A percentile compares a stretch with the other conserved stretches of the same genome.
phyloP scores from a whole-genome alignment of 2,329 filamentous ascomycete species.

The Monilinia aucupariae region DNA sequence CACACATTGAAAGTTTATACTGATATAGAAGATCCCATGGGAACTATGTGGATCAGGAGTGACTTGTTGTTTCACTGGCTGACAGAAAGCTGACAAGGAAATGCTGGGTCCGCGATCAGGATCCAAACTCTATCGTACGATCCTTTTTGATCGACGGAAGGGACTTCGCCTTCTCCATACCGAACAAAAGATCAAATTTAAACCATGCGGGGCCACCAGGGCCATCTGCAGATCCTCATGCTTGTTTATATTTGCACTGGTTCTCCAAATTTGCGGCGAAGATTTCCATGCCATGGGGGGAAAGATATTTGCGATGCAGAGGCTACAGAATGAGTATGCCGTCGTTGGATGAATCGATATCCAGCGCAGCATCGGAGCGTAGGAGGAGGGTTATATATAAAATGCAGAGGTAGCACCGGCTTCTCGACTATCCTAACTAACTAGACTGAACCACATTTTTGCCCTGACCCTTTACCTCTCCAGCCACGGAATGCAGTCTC shows the following conservation, averaged over 20 bases:
- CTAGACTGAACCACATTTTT: background rate
- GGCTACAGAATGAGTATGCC: too few relatives aligned
- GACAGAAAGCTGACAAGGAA: background rate
- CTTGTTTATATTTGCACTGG: background rate
- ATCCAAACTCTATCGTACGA: background rate
- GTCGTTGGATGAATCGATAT: background rate
- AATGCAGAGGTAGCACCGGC: background rate
- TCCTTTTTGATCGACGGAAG: background rate
- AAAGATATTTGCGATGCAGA: background rate
- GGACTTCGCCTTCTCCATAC: background rate
- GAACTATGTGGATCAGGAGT: background rate
- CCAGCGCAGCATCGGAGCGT: background rate
- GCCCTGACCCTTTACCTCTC: background rate
- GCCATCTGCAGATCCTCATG: background rate
- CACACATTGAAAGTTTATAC: background rate
- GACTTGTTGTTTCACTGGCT: background rate
- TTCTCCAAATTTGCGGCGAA: background rate
- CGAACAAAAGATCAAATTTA: background rate
- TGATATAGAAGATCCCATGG: too few relatives aligned
- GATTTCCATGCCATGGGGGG: background rate
- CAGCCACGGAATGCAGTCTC: background rate
- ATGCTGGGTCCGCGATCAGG: background rate
- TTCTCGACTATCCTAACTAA: too few relatives aligned
- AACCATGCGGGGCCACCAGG: background rate
- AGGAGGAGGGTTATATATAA: too few relatives aligned